Evolutionary conservation across 1,139 yeast genomes (phyloP), one percentile per base, ranked within the genome.

Genomic region (Nakaseomyces delphensis): DNA sequence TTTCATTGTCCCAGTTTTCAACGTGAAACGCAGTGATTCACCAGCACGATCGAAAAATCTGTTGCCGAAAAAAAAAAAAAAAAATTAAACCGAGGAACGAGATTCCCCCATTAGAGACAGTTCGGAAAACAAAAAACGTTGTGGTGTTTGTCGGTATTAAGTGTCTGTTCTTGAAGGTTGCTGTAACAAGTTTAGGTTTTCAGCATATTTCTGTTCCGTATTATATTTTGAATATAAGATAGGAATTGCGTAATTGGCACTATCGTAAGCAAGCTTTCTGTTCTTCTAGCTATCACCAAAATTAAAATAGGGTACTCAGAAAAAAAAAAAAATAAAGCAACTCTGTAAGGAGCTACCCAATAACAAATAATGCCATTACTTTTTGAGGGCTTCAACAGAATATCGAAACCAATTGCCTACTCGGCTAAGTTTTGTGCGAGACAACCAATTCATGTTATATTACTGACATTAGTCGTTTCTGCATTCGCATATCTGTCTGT

Each of bases 391-490:
- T 47, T 55, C 36, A 49, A 48, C 39, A 50, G 51, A 28, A 15
- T 58, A 49, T 61, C 62, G n/a, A 54, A 48, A 41, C 54, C 57
- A n/a, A 48, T 67, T 31, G 77, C 77, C 11, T 51, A 53, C 35
- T 55, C 81, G 47, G 83, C 95, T 29, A 74, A 72, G 50, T 63
- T 73, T 35, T 78, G 91, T 40, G 94, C 96, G 16, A 77, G 76
- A 51, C 76, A 81, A 56, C 99, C 99, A 27, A 86, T 91, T 53
- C 98, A 91, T 63, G 76, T 89, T 46, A 79, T 91, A 46, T 78
- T 87, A 41, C 59, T 78, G 49, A 76, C 89, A 14, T 74, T 93
- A 23, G 66, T 86, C 44, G 65, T 85, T 45, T 94, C 95, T 2
- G 81, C 95, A 8, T 68, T 83, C 44, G 86, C 93, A 10, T 91